Evolutionary conservation across 768 basidiomycete species (phyloP).

Genomic region (Suillus sp.): DNA sequence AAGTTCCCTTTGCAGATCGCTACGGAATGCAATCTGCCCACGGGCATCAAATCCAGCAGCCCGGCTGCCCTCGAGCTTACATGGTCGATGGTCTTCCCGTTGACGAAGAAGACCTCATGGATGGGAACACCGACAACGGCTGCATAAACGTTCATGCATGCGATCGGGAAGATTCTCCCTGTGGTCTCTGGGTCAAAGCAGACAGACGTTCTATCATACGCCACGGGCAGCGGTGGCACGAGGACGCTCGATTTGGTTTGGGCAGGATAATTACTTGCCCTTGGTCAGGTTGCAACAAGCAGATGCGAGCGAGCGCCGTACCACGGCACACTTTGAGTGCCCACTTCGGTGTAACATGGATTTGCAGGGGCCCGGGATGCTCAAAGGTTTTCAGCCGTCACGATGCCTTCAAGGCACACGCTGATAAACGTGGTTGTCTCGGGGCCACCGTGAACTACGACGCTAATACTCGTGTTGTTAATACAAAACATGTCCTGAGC

Average conservation of each 20-base stretch:
- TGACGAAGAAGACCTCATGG: background rate
- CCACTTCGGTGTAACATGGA: background rate
- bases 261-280: background rate
- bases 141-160: background rate
- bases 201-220: constrained; percentile 7
- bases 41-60: background rate
- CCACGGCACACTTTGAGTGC: background rate
- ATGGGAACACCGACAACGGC: background rate
- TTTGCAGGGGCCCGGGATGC: background rate
- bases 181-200: constrained; percentile 8
- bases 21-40: background rate
- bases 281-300: constrained; percentile 5
- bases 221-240: constrained; percentile 8
- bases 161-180: background rate
- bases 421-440: background rate
- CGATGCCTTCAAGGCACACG: background rate
- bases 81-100: background rate
- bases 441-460: background rate
- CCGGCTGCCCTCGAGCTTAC: background rate
- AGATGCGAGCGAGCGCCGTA: background rate
- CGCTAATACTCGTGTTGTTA: background rate
- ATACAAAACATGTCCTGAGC: background rate
- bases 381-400: background rate
- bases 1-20: background rate
- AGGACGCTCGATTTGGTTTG: background rate